phyloP scores from a whole-genome alignment of 116 monocot genomes.

The Thalassia testudinum region DNA sequence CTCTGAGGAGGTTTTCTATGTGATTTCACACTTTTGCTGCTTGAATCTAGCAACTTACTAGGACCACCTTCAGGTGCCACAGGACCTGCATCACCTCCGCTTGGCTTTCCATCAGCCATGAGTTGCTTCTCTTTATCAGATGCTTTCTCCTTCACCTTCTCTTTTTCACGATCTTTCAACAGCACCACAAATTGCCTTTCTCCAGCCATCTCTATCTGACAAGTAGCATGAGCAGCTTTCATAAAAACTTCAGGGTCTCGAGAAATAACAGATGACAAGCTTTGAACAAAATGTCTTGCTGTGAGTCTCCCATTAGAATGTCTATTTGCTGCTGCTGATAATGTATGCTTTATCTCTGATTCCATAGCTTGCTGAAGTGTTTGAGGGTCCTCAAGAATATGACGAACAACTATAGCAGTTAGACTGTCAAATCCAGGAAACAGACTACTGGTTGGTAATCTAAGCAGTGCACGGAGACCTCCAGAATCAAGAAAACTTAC shows the following conservation, averaged over 20 bases:
- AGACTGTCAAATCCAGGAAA: conserved; percentile 92
- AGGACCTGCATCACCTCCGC: conserved; percentile 13
- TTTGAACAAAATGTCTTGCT: conserved; percentile 80
- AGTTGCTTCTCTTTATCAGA: conserved; percentile 55
- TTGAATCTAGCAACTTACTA: conserved; percentile 45
- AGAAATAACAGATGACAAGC: conserved; percentile 63
- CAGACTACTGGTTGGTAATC: conserved; percentile 61
- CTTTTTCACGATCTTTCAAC: conserved; percentile 90
- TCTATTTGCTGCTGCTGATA: conserved; percentile 58
- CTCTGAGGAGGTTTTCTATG: conserved; percentile 80
- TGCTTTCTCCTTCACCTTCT: conserved; percentile 59
- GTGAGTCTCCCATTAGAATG: conserved; percentile 67
- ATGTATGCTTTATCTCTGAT: conserved; percentile 83
- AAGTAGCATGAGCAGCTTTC: conserved; percentile 72
- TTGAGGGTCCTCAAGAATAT: conserved; percentile 94
- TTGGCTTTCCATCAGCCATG: conserved; percentile 15
- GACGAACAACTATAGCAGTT: conserved; percentile 73
- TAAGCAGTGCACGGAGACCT: conserved; percentile 71
- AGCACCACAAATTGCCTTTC: conserved; percentile 87
- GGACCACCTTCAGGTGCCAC: conserved; percentile 10
- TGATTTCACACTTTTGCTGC: conserved; percentile 43
- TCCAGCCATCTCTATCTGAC: conserved; percentile 92
- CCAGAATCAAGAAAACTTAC: conserved; percentile 77
- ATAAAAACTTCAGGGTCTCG: conserved; percentile 81
- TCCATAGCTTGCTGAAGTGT: conserved; percentile 99